Evolutionary conservation across 2,329 filamentous ascomycete genomes (phyloP).

Genomic region (Beauveria medogensis): DNA sequence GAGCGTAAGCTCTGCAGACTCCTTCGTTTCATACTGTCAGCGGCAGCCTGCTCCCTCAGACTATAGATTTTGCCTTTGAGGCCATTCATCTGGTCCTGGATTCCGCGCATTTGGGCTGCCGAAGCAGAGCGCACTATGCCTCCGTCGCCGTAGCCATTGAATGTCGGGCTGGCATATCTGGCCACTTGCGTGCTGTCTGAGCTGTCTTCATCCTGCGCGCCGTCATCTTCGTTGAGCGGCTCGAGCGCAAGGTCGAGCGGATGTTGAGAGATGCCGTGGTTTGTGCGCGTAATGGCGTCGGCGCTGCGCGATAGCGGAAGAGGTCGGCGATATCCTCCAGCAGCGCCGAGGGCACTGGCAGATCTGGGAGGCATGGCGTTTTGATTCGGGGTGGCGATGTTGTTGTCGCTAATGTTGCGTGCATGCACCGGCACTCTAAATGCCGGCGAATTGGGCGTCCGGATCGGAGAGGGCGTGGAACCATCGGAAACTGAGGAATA

Average conservation of each 20-base stretch:
- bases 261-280: slow-evolving; percentile 31
- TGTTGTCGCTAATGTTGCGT: slow-evolving; percentile 26
- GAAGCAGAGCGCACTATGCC: slow-evolving; percentile 59
- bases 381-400: slow-evolving; percentile 15
- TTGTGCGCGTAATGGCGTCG: slow-evolving; percentile 28
- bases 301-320: slow-evolving; percentile 35
- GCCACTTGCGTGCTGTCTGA: slow-evolving; percentile 27
- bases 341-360: slow-evolving; percentile 54
- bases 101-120: slow-evolving; percentile 60
- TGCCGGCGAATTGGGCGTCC: slow-evolving; percentile 22
- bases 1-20: slow-evolving; percentile 70
- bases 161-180: slow-evolving; percentile 37
- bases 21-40: slow-evolving; percentile 68
- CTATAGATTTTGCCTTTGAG: slow-evolving; percentile 79
- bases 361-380: slow-evolving; percentile 44
- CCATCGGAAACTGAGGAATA: slow-evolving; percentile 34
- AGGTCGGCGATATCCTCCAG: slow-evolving; percentile 49
- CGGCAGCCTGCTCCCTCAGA: slow-evolving; percentile 68
- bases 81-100: slow-evolving; percentile 79
- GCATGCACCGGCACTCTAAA: slow-evolving; percentile 16
- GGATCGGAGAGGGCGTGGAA: slow-evolving; percentile 45
- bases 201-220: slow-evolving; percentile 22
- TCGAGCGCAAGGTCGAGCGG: slow-evolving; percentile 39
- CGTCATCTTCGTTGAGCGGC: slow-evolving; percentile 46
- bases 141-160: slow-evolving; percentile 33